These are phyloP conservation scores for Suillus tomentosus DNA, from an alignment of 768 basidiomycete species.

Conservation along the genomic window DNA sequence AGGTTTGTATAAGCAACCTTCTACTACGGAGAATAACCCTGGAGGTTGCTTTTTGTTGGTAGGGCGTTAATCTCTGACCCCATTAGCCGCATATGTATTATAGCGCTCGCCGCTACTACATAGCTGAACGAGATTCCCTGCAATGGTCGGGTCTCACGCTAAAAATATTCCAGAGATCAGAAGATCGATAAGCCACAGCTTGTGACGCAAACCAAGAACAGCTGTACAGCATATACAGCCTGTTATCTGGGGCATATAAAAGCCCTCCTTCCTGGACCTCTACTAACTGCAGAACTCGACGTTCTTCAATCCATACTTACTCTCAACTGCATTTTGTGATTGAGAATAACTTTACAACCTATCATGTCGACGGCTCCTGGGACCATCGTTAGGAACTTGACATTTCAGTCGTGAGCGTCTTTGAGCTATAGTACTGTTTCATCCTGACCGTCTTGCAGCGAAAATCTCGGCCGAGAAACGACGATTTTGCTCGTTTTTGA, in stretches of 20 bases:
- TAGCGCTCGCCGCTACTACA: background rate
- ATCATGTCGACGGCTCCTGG: background rate
- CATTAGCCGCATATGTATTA: background rate
- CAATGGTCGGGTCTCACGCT: background rate
- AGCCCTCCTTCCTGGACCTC: background rate
- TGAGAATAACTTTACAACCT: background rate
- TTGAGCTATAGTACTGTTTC: background rate
- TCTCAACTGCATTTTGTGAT: background rate
- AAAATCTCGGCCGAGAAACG: background rate
- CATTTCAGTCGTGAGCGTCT: constrained; percentile 1
- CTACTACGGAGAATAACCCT: background rate
- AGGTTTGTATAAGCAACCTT: background rate
- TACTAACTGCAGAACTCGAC: background rate
- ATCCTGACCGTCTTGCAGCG: background rate
- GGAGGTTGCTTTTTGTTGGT: background rate
- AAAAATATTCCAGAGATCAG: background rate
- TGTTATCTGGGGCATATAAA: background rate
- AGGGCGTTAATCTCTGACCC: background rate
- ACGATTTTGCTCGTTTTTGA: background rate
- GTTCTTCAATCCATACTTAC: background rate
- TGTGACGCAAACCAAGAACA: background rate
- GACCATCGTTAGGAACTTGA: background rate
- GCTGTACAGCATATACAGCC: background rate
- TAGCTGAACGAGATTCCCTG: background rate
- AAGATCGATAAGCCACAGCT: background rate